Conservation (phyloP, 257 asterid genomes). For the Henckelia pumila region DNA sequence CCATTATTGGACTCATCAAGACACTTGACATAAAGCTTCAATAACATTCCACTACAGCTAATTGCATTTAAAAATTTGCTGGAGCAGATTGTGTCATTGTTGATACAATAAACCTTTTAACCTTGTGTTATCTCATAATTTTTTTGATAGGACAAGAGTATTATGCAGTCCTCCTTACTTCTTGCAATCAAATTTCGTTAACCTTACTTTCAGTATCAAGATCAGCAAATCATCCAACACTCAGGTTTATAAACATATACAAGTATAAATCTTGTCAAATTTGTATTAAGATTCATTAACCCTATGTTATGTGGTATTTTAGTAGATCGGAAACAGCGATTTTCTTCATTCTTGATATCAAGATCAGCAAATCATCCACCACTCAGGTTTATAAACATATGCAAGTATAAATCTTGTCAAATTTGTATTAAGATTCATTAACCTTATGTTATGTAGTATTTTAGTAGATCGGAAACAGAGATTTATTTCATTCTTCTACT, state of each 20-base stretch:
- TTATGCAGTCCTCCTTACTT: background rate
- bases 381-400: no score
- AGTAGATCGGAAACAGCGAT: background rate
- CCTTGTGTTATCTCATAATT: background rate
- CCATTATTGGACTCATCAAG: no score
- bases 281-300: background rate
- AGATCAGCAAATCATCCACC: background rate
- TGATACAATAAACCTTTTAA: background rate
- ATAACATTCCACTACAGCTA: no score
- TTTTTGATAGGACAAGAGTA: background rate
- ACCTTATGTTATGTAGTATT: background rate
- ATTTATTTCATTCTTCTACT: background rate
- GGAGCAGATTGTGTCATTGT: background rate
- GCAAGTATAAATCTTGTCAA: no score
- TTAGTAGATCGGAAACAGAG: conserved; percentile 3
- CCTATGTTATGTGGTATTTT: background rate
- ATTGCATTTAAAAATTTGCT: no score
- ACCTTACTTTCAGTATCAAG: conserved; percentile 7
- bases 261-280: background rate
- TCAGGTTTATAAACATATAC: no score
- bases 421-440: background rate
- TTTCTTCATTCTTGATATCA: conserved; percentile 2
- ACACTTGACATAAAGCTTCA: no score
- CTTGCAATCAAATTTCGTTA: background rate
- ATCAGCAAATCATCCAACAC: no score